phyloP scores from a whole-genome alignment of 2,329 filamentous ascomycete genomes.

The Aspergillus pseudonomiae region DNA sequence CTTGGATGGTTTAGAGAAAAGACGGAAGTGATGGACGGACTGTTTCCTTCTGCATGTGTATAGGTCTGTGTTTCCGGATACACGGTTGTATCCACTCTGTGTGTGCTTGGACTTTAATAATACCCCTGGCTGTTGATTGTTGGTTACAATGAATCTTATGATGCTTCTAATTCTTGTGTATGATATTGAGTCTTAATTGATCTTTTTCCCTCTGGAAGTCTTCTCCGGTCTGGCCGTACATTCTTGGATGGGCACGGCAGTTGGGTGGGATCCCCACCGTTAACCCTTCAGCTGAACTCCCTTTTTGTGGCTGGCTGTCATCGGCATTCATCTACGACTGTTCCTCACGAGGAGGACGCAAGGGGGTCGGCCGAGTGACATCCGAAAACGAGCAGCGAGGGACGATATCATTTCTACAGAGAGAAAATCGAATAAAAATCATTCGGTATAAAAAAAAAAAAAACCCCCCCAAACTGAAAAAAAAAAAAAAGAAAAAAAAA shows the following conservation, averaged over 20 bases:
- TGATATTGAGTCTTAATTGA: constrained; percentile 1
- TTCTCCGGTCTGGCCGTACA: not conserved
- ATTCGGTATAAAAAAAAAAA: not conserved
- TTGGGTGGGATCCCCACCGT: not conserved
- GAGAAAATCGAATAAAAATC: not conserved
- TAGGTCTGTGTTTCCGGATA: constrained; percentile 9
- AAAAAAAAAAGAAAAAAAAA: not conserved
- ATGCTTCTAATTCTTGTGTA: not conserved
- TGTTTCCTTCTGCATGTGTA: constrained; percentile 16
- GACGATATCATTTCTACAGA: too few species aligned
- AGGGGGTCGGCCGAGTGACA: constrained; percentile 7
- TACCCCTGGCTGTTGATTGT: constrained; percentile 23
- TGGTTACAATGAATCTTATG: constrained; percentile 3
- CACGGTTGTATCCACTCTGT: not conserved
- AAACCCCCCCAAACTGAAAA: too few species aligned
- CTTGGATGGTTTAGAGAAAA: constrained; percentile 19
- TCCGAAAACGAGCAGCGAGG: not conserved
- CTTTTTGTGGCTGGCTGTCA: constrained; percentile 22
- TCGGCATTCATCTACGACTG: constrained; percentile 7
- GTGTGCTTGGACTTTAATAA: constrained; percentile 26
- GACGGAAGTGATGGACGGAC: constrained; percentile 10
- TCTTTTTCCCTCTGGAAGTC: not conserved
- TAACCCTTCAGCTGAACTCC: constrained; percentile 14
- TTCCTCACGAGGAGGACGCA: constrained; percentile 17
- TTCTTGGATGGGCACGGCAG: not conserved